Conservation (phyloP, 345 rosid species). For the Gossypium anomalum region DNA sequence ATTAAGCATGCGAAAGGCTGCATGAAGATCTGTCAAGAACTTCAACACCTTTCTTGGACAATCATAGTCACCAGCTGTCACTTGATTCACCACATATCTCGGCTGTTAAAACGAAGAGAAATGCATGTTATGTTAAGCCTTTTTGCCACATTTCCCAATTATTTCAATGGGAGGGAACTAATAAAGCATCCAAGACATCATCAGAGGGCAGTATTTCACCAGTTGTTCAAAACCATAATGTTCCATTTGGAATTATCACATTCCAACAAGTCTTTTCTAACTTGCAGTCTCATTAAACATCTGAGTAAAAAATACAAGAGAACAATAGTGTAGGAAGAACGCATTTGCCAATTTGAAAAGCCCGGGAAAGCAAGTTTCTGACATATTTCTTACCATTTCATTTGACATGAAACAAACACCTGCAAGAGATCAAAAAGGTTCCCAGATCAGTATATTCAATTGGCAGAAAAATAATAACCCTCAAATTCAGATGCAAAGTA, state of each 20-base stretch:
- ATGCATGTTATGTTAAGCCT: not conserved
- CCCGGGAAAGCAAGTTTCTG: not conserved
- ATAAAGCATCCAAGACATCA: not conserved
- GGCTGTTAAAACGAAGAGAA: slow-evolving; percentile 43
- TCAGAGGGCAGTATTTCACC: not conserved
- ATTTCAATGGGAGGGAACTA: not conserved
- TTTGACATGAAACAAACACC: slow-evolving; percentile 94
- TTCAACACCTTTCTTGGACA: slow-evolving; percentile 84
- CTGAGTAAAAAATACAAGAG: not conserved
- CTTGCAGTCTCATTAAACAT: not conserved
- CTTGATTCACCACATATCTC: slow-evolving; percentile 85
- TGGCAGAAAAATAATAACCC: not conserved
- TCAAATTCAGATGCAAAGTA: not conserved
- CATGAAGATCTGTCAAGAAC: slow-evolving; percentile 83
- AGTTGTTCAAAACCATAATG: not conserved
- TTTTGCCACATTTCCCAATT: not conserved
- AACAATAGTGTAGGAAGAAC: not conserved
- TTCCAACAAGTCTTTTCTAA: slow-evolving; percentile 3
- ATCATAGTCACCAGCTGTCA: slow-evolving; percentile 84
- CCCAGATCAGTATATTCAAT: slow-evolving; percentile 13
- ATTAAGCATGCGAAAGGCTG: slow-evolving; percentile 89
- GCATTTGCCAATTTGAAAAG: not conserved
- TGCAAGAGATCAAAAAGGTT: slow-evolving; percentile 31
- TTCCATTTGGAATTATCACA: slow-evolving; percentile 4
- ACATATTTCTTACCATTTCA: slow-evolving; percentile 65